Conservation (phyloP, 2,329 filamentous ascomycete species). For the Ophiostoma sp. region DNA sequence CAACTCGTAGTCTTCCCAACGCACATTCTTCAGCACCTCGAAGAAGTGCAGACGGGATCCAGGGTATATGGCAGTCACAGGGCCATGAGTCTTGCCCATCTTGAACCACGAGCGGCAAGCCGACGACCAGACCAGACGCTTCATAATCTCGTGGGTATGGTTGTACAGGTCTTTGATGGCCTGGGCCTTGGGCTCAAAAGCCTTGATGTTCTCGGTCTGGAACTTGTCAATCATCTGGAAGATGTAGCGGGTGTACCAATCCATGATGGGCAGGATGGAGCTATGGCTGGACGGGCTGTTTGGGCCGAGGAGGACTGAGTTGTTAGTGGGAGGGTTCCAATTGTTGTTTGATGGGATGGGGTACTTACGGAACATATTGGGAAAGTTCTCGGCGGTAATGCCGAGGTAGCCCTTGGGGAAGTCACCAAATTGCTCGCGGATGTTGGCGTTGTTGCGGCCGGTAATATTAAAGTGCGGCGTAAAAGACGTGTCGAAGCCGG, state of each 20-base stretch:
- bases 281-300: background rate
- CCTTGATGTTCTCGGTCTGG: constrained; percentile 38
- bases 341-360: too few relatives aligned
- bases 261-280: constrained; percentile 4
- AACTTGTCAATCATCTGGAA: constrained; percentile 11
- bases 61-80: constrained; percentile 49
- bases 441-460: background rate
- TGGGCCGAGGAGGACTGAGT: background rate
- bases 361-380: background rate
- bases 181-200: constrained; percentile 15
- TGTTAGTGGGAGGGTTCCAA: background rate
- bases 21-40: constrained; percentile 50
- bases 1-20: constrained; percentile 50
- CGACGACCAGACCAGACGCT: constrained; percentile 51
- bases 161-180: constrained; percentile 49
- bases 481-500: background rate
- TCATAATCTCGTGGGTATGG: constrained; percentile 52
- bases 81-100: constrained; percentile 44
- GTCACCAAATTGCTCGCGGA: background rate
- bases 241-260: constrained; percentile 8
- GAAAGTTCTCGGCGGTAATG: background rate
- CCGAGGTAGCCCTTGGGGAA: background rate
- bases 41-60: constrained; percentile 53
- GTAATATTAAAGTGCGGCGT: background rate
- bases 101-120: constrained; percentile 55